These are phyloP conservation scores for Podospora australis DNA, from an alignment of 495 filamentous ascomycete species.

Conservation along the genomic window DNA sequence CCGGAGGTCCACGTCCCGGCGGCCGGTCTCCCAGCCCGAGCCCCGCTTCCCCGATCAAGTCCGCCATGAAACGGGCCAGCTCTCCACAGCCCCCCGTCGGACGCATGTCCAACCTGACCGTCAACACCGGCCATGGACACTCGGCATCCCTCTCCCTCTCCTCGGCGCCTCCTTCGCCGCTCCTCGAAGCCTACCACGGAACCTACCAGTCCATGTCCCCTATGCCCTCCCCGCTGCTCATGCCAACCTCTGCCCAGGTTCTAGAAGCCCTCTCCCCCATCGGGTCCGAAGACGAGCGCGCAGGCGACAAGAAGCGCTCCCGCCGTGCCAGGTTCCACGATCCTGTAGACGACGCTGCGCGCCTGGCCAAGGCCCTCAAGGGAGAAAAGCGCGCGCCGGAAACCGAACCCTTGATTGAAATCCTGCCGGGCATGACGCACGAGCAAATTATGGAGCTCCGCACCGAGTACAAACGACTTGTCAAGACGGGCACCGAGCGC, in stretches of 20 bases:
- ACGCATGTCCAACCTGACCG: conserved; percentile 41
- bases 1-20: conserved; percentile 18
- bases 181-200: conserved; percentile 88
- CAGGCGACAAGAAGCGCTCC: conserved; percentile 33
- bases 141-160: conserved; percentile 35
- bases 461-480: conserved; percentile 80
- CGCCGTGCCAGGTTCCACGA: conserved; percentile 68
- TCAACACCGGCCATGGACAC: conserved; percentile 37
- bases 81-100: conserved; percentile 43
- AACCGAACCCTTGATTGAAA: conserved; percentile 65
- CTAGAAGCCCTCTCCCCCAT: conserved; percentile 39
- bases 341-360: conserved; percentile 67
- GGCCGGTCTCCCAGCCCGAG: conserved; percentile 23
- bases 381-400: conserved; percentile 58
- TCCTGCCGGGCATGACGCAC: conserved; percentile 75
- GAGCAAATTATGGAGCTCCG: conserved; percentile 81
- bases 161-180: conserved; percentile 68
- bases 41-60: conserved; percentile 18
- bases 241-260: conserved; percentile 31
- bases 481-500: conserved; percentile 60
- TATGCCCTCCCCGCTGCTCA: conserved; percentile 72
- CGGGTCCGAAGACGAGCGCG: conserved; percentile 35
- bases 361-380: conserved; percentile 69
- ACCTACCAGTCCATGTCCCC: conserved; percentile 94
- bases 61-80: conserved; percentile 35